A percentile compares a stretch with the other conserved stretches of the same genome.
Conservation (phyloP, 1,284 basidiomycete species). For the Pyrrhoderma noxium region DNA sequence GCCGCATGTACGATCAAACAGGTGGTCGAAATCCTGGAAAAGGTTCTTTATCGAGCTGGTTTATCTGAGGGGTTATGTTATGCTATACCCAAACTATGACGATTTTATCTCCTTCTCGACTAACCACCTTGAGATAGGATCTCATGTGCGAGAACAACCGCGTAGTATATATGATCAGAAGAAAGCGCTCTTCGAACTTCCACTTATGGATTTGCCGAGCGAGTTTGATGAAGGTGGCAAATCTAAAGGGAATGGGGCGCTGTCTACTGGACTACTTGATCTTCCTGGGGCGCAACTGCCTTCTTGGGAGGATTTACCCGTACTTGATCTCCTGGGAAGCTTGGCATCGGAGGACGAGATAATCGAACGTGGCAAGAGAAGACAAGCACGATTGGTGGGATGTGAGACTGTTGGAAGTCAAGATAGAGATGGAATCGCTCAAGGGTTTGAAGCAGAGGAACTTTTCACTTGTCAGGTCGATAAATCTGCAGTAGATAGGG, state of each 20-base stretch:
- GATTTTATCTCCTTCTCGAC: constrained; percentile 69
- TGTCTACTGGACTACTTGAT: constrained; percentile 40
- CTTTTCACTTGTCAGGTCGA: constrained; percentile 11
- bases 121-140: constrained; percentile 77
- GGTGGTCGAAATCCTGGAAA: constrained; percentile 79
- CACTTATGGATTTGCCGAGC: constrained; percentile 48
- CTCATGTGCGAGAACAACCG: constrained; percentile 60
- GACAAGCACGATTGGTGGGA: constrained; percentile 22
- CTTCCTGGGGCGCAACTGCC: constrained; percentile 53
- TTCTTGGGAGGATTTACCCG: constrained; percentile 44
- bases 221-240: constrained; percentile 11
- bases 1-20: constrained; percentile 67
- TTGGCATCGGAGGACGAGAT: constrained; percentile 41
- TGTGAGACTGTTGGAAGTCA: constrained; percentile 18
- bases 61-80: constrained; percentile 71
- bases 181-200: constrained; percentile 56
- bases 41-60: constrained; percentile 80
- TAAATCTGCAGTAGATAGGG: background rate
- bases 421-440: background rate
- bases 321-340: constrained; percentile 62
- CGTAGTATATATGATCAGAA: constrained; percentile 45
- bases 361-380: constrained; percentile 30
- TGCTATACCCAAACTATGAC: constrained; percentile 80
- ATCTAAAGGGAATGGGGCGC: background rate
- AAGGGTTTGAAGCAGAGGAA: constrained; percentile 12